These are phyloP conservation scores for Leccinum truebloodii DNA, from an alignment of 768 basidiomycete genomes.

Conservation along the genomic window DNA sequence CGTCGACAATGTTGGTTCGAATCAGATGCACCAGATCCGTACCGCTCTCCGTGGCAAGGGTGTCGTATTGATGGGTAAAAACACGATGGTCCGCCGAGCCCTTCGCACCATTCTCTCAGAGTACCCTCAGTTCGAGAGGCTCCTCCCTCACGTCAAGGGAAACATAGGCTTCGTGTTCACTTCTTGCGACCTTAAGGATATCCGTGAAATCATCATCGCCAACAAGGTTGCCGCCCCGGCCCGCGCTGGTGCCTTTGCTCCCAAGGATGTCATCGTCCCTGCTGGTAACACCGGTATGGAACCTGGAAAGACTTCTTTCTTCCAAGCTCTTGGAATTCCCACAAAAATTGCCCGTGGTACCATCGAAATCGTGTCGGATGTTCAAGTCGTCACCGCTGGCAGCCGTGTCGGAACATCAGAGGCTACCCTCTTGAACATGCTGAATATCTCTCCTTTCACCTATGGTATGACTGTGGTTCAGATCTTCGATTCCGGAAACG, in stretches of 20 bases:
- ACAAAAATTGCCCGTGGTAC: conserved; percentile 99
- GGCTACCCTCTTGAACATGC: conserved; percentile 98
- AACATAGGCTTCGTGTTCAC: conserved; percentile 99
- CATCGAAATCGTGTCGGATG: conserved; percentile 97
- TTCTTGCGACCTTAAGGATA: conserved; percentile 84
- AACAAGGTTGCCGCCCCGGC: conserved; percentile 99
- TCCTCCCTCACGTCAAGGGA: conserved; percentile 93
- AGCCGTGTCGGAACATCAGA: conserved; percentile 96
- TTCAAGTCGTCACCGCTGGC: conserved; percentile 91
- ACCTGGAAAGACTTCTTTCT: conserved; percentile 99
- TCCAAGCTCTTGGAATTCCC: conserved; percentile 99
- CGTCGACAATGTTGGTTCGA: conserved; percentile 99
- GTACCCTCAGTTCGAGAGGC: conserved; percentile 91
- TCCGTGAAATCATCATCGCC: conserved; percentile 89
- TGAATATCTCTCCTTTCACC: conserved; percentile 99
- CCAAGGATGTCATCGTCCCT: conserved; percentile 89
- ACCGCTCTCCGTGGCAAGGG: conserved; percentile 94
- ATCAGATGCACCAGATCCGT: conserved; percentile 99
- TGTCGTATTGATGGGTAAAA: conserved; percentile 99
- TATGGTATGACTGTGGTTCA: conserved; percentile 99
- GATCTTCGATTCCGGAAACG: conserved; percentile 93
- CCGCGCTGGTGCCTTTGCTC: conserved; percentile 95
- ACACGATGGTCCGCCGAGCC: conserved; percentile 99
- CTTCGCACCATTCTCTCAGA: conserved; percentile 89
- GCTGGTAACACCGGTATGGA: conserved; percentile 99